Percentiles rank a stretch among this genome's conserved stretches.
Evolutionary conservation across 2,329 filamentous ascomycete genomes (phyloP).

Genomic region (Drechslerella stenobrocha): DNA sequence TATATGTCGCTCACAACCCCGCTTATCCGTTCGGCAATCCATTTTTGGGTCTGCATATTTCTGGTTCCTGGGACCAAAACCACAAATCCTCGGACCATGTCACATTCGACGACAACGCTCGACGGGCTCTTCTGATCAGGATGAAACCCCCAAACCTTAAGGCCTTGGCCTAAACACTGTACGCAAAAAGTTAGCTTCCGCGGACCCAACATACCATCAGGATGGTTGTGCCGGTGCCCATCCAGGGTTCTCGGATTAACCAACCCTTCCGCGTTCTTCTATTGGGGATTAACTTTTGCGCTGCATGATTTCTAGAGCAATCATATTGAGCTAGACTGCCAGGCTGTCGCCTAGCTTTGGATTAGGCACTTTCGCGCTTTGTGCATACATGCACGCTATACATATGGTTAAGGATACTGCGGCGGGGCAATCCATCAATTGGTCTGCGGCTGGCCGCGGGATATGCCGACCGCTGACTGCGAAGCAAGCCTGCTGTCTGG

Average conservation of each 20-base stretch:
- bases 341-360: no score
- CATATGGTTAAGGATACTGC: no score
- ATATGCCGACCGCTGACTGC: slow-evolving; percentile 10
- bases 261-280: neutral
- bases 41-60: slow-evolving; percentile 31
- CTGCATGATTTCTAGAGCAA: slow-evolving; percentile 3
- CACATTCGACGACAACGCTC: no score
- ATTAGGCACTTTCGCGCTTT: no score
- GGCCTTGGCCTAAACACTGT: slow-evolving; percentile 27
- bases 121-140: slow-evolving; percentile 34
- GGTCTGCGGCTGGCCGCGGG: neutral
- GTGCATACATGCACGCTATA: no score
- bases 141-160: slow-evolving; percentile 49
- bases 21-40: slow-evolving; percentile 30
- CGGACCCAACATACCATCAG: slow-evolving; percentile 10
- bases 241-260: neutral
- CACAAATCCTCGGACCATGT: no score
- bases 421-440: slow-evolving; percentile 1
- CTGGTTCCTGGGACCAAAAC: slow-evolving; percentile 40
- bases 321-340: neutral
- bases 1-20: no score
- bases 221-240: slow-evolving; percentile 17
- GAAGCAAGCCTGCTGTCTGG: slow-evolving; percentile 3
- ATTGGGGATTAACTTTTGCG: neutral
- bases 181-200: slow-evolving; percentile 23